Conservation (phyloP, 148 eudicot species). For the Rhododendron vialii region DNA sequence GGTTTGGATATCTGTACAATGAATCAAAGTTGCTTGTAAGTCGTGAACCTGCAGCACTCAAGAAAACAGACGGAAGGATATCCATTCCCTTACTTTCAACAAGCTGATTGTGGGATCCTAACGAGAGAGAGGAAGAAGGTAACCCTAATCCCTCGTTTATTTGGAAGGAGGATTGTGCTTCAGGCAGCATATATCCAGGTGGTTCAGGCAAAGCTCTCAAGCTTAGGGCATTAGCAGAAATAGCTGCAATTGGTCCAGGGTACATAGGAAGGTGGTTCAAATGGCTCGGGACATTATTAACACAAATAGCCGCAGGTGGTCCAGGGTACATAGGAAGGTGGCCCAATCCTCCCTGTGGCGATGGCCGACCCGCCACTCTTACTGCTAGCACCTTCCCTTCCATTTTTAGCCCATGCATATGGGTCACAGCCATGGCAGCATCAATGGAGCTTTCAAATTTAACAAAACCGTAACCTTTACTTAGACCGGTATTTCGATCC, state of each 20-base stretch:
- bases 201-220: constrained; percentile 13
- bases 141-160: neutral
- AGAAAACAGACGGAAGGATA: neutral
- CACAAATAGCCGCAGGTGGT: neutral
- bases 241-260: neutral
- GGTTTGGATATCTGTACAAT: constrained; percentile 3
- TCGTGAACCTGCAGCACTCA: neutral
- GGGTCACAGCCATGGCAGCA: constrained; percentile 25
- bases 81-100: neutral
- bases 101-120: neutral
- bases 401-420: constrained; percentile 30
- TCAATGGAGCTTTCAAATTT: constrained; percentile 18
- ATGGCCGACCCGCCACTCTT: constrained; percentile 29
- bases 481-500: constrained; percentile 24
- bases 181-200: neutral
- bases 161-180: neutral
- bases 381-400: constrained; percentile 34
- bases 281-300: neutral
- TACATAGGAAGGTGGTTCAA: neutral
- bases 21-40: constrained; percentile 4
- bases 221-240: neutral
- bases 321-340: constrained; percentile 2
- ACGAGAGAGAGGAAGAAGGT: constrained; percentile 10
- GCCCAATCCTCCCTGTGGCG: constrained; percentile 5
- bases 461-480: constrained; percentile 41